Base-by-base conservation (phyloP, 805 yeast genomes). In the Lipomyces yamanashiensis region DNA sequence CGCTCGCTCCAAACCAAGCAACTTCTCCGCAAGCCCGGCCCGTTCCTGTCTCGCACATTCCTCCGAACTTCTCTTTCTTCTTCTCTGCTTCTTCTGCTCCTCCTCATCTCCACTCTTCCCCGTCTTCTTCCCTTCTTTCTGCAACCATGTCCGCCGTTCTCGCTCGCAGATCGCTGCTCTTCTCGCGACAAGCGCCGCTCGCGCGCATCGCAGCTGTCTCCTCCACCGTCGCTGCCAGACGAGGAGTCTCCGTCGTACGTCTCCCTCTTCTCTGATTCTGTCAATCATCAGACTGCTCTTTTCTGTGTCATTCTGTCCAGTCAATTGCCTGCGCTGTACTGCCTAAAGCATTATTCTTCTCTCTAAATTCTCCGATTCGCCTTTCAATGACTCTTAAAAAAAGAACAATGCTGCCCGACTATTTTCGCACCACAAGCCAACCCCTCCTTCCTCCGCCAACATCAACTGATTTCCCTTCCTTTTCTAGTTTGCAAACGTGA, bases 401-500 rank as follows among this genome's bases (percentile, higher is more conserved):
- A 7, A 39, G n/a, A 15, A 12, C n/a, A 15, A 39, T 39, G 41
- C 41, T 2, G 41, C n/a, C 41, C n/a, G 28, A 5, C 28, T 28
- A 28, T 28, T 28, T 28, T 28, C 28, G 28, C 28, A 28, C 28
- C 2, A 5, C 28, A 28, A 28, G 5, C 28, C 28, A 3, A 5
- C 28, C 28, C 28, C 28, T 28, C 28, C 28, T 28, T 28, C 28
- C 5, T 28, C 28, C 28, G 28, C 28, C 28, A 28, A 28, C 28
- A 28, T 3, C 28, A 28, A 5, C 28, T 28, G 28, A 28, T 28
- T 28, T 28, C 28, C 28, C 28, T 28, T 28, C 28, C 28, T 28
- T 28, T 5, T 59, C 34, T 55, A 64, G 69, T 66, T 63, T 64
- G 76, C 80, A 15, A 65, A 71, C 43, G 81, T 82, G 39, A 79